Base-by-base conservation (phyloP, 2,329 filamentous ascomycete genomes). In the Conoideocrella luteorostrata region DNA sequence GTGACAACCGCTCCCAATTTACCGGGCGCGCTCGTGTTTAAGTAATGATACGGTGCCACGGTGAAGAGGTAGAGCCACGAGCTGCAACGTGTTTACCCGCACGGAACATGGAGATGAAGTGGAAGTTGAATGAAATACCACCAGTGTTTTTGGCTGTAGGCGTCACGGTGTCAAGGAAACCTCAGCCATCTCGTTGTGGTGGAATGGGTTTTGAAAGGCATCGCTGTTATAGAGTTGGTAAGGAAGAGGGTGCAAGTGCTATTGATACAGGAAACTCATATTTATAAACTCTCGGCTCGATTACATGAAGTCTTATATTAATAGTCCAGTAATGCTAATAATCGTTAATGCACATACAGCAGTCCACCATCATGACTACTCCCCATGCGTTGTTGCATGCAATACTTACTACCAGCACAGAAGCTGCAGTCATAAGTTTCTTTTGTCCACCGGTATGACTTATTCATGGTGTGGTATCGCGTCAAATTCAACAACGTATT, bases 21-120 rank as follows among this genome's bases (percentile, higher is more conserved):
- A 83, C 79, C 24, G 78, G 78, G 43, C 69, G 80, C 39, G 80
- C 77, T 23, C 71, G 60, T 45, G 71, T 79, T 47, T 75, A 65
- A 59, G 48, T 32, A 36, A 43, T 47, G 43, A 36, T 40, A 39
- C 42, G 39, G 35, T 41, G 46, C 35, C 26, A 15, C 38, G 46
- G 37, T 21, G 17, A 28, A 21, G 20, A 18, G 15, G n/a, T 5
- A 20, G 21, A 40, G 20, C 12, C 29, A 33, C 18, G 29, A 15
- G 24, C 21, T 10, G 6, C 23, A 5, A 26, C 24, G 12, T n/a
- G 15, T 17, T 11, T 21, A 11, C 21, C 15, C 6, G 30, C 23
- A 17, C 4, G 26, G 18, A 17, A 20, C 4, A 22, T 13, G 26
- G n/a, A 34, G 20, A 13, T 17, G 36, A 21, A 29, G n/a, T 29